Evolutionary conservation across 2,329 filamentous ascomycete species (phyloP), one percentile per base, ranked within the genome.

Genomic region (Aspergillus oerlinghausenensis): DNA sequence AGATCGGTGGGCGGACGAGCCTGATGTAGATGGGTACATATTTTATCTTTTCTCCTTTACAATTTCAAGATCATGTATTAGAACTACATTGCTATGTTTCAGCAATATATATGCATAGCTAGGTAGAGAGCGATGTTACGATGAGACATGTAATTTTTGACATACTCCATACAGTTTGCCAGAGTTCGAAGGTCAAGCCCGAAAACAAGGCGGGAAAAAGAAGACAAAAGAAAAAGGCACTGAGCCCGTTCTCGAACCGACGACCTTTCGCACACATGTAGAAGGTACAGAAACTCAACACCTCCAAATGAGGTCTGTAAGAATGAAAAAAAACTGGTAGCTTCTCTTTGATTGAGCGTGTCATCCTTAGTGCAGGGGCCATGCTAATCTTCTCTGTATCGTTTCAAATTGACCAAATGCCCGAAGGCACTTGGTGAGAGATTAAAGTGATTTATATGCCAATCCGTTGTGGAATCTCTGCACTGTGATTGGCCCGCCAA

Each of bases 361-460:
- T 92, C 89, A 93, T 92, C 89, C 89, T 93, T 93, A 92, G 89
- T 85, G 83, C 83, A 85, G 83, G 83, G 87, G 86, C 86, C 86
- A 89, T 89, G 87, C 87, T 89, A 88, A 87, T 87, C 83, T 87
- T 87, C 84, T 87, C 84, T 87, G 82, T 85, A 84, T 84, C 80
- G 81, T 83, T 84, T 82, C 81, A 83, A 84, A 81, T 82, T 84
- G 81, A 84, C 82, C 80, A 83, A 81, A 82, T 82, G 77, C 73
- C 76, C 75, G 70, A 75, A 78, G 74, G 75, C 73, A 69, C 48
- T 50, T 35, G 35, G 0, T 4, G 0, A 0, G 0, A 7, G 38
- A 21, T 66, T 60, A 54, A 52, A 61, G 35, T 63, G 61, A 28
- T 23, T 51, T 67, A 69, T 70, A 70, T 61, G 38, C 10, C 1